Evolutionary conservation across 768 basidiomycete species (phyloP).

Genomic region (Gloeostereum incarnatum): DNA sequence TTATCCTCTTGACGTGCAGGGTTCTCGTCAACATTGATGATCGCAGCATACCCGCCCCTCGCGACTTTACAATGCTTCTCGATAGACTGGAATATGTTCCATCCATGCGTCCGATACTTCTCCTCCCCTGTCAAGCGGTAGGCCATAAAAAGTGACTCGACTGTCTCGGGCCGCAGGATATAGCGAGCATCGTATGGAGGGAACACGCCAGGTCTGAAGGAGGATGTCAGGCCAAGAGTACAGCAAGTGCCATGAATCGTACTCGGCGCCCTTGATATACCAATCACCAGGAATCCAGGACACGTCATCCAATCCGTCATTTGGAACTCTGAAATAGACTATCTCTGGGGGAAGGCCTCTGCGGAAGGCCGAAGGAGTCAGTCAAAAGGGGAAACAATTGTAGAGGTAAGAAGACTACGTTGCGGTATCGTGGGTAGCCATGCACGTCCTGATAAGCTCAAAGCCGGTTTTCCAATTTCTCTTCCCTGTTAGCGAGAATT

Average conservation of each 20-base stretch:
- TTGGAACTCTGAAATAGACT: conserved; percentile 68
- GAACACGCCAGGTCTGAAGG: conserved; percentile 23
- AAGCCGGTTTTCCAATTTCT: conserved; percentile 80
- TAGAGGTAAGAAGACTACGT: conserved; percentile 45
- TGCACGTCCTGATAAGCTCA: conserved; percentile 81
- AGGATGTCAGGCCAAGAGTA: not conserved
- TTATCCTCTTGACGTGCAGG: conserved; percentile 68
- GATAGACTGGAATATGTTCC: conserved; percentile 86
- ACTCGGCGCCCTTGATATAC: conserved; percentile 86
- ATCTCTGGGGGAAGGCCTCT: conserved; percentile 89
- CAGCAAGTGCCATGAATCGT: conserved; percentile 10
- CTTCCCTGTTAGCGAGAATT: conserved; percentile 51
- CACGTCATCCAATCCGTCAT: conserved; percentile 36
- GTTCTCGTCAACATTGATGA: conserved; percentile 77
- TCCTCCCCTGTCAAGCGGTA: conserved; percentile 83
- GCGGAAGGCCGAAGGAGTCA: conserved; percentile 3
- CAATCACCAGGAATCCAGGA: conserved; percentile 52
- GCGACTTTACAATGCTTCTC: conserved; percentile 69
- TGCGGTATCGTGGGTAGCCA: conserved; percentile 74
- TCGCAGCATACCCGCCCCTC: conserved; percentile 77
- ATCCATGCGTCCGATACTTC: conserved; percentile 75
- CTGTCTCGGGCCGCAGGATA: conserved; percentile 91
- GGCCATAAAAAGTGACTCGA: conserved; percentile 89
- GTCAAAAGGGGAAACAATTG: no score
- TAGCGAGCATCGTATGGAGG: conserved; percentile 82